These are phyloP conservation scores for Plectranthus barbatus DNA, from an alignment of 257 asterid genomes.

Conservation along the genomic window DNA sequence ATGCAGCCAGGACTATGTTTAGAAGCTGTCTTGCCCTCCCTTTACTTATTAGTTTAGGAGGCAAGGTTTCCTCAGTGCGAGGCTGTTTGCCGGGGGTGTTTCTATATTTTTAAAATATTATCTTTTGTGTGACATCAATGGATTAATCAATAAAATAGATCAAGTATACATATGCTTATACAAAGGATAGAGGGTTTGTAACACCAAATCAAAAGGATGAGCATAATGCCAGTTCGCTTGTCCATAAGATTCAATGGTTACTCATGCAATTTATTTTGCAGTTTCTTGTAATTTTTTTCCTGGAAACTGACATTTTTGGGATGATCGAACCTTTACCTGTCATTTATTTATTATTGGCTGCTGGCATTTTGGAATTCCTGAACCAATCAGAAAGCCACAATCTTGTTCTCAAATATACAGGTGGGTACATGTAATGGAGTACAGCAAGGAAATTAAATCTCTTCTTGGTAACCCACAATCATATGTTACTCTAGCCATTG, in stretches of 20 bases:
- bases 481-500: slow-evolving; percentile 43
- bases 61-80: not conserved
- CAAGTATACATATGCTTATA: not conserved
- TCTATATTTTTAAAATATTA: not conserved
- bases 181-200: not conserved
- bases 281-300: not conserved
- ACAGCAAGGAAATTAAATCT: slow-evolving; percentile 67
- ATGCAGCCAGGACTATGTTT: not conserved
- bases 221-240: not conserved
- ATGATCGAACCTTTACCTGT: not conserved
- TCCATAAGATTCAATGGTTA: not conserved
- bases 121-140: not conserved
- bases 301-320: not conserved
- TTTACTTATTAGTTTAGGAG: not conserved
- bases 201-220: not conserved
- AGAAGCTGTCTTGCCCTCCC: not conserved
- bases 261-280: not conserved
- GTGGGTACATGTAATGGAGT: slow-evolving; percentile 83
- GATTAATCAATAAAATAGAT: not conserved
- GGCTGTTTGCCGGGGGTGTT: not conserved
- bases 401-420: slow-evolving; percentile 28
- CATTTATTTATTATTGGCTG: not conserved
- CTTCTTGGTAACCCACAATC: slow-evolving; percentile 57
- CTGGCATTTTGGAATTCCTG: not conserved
- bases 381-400: slow-evolving; percentile 6